These are phyloP conservation scores for Talaromyces adpressus DNA, from an alignment of 495 filamentous ascomycete genomes.

Conservation along the genomic window DNA sequence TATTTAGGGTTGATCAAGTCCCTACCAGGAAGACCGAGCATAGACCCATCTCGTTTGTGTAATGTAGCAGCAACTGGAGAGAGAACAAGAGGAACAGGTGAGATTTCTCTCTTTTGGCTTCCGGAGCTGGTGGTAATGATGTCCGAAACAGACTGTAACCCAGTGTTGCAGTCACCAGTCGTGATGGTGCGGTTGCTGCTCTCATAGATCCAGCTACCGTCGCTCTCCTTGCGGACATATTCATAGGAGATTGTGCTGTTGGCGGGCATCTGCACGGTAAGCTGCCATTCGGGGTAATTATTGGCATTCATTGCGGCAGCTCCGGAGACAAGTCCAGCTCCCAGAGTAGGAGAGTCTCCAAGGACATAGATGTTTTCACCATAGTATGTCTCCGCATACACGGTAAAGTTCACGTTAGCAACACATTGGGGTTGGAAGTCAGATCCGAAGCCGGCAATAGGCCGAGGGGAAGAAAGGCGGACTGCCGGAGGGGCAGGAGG, in stretches of 20 bases:
- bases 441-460: constrained; percentile 63
- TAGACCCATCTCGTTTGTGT: constrained; percentile 10
- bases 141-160: constrained; percentile 2
- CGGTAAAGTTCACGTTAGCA: constrained; percentile 8
- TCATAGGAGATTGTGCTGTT: constrained; percentile 57
- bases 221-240: constrained; percentile 50
- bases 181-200: constrained; percentile 9
- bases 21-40: constrained; percentile 51
- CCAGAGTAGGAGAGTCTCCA: constrained; percentile 47
- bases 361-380: constrained; percentile 56
- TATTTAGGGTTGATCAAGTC: constrained; percentile 70
- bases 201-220: constrained; percentile 27
- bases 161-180: constrained; percentile 3
- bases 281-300: constrained; percentile 54
- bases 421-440: constrained; percentile 55
- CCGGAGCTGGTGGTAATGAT: constrained; percentile 1
- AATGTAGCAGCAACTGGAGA: neutral
- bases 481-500: constrained; percentile 63
- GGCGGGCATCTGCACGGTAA: constrained; percentile 39
- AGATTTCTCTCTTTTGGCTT: constrained; percentile 7
- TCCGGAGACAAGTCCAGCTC: constrained; percentile 43
- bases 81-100: neutral
- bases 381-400: constrained; percentile 37
- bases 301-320: constrained; percentile 45
- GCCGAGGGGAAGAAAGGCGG: constrained; percentile 47